Conservation (phyloP, 1,284 basidiomycete species). For the Amylostereum areolatum region DNA sequence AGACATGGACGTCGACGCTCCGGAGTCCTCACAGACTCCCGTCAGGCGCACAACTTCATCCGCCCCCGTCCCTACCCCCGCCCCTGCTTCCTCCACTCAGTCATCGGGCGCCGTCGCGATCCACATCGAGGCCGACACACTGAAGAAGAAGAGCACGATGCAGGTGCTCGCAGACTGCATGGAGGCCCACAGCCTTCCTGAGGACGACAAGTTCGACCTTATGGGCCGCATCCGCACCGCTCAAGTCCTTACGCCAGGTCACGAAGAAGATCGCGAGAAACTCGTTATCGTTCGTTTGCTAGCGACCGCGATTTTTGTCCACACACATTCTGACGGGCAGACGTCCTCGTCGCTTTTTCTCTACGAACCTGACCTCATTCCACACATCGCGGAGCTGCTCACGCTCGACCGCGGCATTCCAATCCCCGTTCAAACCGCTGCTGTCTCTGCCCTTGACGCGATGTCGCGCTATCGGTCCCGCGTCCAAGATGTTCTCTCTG, state of each 20-base stretch:
- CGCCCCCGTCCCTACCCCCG: conserved; percentile 15
- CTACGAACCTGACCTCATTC: conserved; percentile 89
- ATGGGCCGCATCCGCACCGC: conserved; percentile 85
- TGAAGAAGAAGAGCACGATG: conserved; percentile 59
- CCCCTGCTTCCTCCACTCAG: conserved; percentile 11
- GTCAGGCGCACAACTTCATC: conserved; percentile 17
- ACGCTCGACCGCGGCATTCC: conserved; percentile 72
- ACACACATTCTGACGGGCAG: conserved; percentile 75
- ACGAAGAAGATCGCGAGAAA: conserved; percentile 67
- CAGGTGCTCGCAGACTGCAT: conserved; percentile 72
- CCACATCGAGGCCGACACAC: conserved; percentile 55
- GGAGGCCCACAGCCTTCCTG: conserved; percentile 70
- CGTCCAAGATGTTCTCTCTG: conserved; percentile 82
- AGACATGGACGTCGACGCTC: conserved; percentile 36
- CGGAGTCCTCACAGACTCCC: conserved; percentile 34
- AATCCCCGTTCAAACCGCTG: conserved; percentile 71
- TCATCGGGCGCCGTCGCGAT: conserved; percentile 51
- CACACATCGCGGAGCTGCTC: conserved; percentile 85
- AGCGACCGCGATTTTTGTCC: conserved; percentile 86
- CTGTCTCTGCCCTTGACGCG: conserved; percentile 86
- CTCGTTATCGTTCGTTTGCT: conserved; percentile 80
- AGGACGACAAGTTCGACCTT: conserved; percentile 85
- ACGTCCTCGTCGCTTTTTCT: conserved; percentile 83
- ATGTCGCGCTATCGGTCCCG: conserved; percentile 81
- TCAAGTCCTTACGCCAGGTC: conserved; percentile 53